Conservation (phyloP, 176 grass and related monocot species). For the Pontederia crassipes region DNA sequence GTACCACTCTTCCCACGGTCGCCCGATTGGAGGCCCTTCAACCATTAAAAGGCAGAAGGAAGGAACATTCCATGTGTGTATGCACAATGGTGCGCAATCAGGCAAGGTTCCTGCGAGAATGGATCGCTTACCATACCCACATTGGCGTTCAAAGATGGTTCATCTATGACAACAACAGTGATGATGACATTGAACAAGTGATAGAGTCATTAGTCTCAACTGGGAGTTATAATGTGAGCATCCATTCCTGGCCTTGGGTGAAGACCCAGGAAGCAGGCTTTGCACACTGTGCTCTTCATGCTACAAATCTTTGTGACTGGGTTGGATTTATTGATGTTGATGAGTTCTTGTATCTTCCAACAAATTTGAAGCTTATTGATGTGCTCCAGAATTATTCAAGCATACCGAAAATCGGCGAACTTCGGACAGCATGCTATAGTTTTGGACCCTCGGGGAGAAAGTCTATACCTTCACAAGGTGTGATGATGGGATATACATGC, state of each 20-base stretch:
- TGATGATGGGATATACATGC: slow-evolving; percentile 67
- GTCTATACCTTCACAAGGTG: slow-evolving; percentile 45
- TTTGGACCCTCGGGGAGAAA: slow-evolving; percentile 87
- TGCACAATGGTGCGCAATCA: slow-evolving; percentile 75
- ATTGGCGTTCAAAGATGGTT: slow-evolving; percentile 55
- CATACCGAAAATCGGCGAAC: slow-evolving; percentile 45
- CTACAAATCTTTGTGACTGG: slow-evolving; percentile 70
- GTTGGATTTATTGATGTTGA: slow-evolving; percentile 88
- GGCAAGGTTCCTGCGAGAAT: slow-evolving; percentile 65
- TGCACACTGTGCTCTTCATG: slow-evolving; percentile 74
- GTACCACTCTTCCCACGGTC: slow-evolving; percentile 51
- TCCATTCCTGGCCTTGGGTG: slow-evolving; percentile 79
- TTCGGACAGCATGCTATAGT: slow-evolving; percentile 80
- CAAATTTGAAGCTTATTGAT: slow-evolving; percentile 37
- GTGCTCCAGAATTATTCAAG: slow-evolving; percentile 56
- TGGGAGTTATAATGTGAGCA: slow-evolving; percentile 50
- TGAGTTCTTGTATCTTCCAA: slow-evolving; percentile 84
- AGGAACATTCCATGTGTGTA: slow-evolving; percentile 50
- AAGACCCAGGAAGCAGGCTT: slow-evolving; percentile 97
- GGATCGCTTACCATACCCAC: slow-evolving; percentile 44
- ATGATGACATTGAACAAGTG: slow-evolving; percentile 21
- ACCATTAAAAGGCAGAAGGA: slow-evolving; percentile 15
- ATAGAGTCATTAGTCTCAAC: not conserved
- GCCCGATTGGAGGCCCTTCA: slow-evolving; percentile 52
- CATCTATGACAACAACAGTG: slow-evolving; percentile 72